Conservation (phyloP, 768 basidiomycete species). For the Suillus bovinus region DNA sequence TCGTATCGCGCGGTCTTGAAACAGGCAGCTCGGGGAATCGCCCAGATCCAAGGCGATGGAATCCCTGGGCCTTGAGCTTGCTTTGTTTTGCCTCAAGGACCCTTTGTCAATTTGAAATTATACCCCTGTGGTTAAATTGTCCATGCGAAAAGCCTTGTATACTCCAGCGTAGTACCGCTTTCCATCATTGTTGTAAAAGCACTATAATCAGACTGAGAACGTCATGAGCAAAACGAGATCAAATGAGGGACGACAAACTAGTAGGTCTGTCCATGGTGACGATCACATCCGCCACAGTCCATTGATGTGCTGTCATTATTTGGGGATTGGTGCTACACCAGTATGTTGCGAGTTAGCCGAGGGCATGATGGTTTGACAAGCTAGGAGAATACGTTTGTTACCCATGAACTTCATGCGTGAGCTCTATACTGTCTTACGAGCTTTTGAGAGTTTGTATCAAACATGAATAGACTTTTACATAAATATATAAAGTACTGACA, state of each 20-base stretch:
- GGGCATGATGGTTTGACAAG: constrained; percentile 62
- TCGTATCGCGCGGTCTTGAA: constrained; percentile 71
- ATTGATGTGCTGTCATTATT: constrained; percentile 73
- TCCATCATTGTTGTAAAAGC: constrained; percentile 79
- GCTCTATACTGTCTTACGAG: constrained; percentile 42
- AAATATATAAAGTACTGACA: constrained; percentile 39
- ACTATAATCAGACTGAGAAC: constrained; percentile 47
- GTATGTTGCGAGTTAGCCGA: constrained; percentile 65
- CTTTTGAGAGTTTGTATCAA: constrained; percentile 50
- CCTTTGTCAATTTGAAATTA: constrained; percentile 25
- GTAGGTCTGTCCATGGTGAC: constrained; percentile 61
- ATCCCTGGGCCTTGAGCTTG: not conserved
- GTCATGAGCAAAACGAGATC: not conserved
- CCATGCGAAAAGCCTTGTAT: constrained; percentile 66
- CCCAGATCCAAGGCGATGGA: not conserved
- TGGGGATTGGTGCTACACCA: constrained; percentile 85
- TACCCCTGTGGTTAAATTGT: constrained; percentile 49
- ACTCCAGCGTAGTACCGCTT: constrained; percentile 83
- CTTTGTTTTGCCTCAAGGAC: not conserved
- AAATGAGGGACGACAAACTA: constrained; percentile 38
- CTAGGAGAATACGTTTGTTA: constrained; percentile 34
- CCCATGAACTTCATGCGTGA: constrained; percentile 5
- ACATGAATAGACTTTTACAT: not conserved
- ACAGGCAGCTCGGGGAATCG: constrained; percentile 42
- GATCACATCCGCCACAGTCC: constrained; percentile 64